Evolutionary conservation across 2,329 filamentous ascomycete species (phyloP).

Genomic region (Aureobasidium vineae): DNA sequence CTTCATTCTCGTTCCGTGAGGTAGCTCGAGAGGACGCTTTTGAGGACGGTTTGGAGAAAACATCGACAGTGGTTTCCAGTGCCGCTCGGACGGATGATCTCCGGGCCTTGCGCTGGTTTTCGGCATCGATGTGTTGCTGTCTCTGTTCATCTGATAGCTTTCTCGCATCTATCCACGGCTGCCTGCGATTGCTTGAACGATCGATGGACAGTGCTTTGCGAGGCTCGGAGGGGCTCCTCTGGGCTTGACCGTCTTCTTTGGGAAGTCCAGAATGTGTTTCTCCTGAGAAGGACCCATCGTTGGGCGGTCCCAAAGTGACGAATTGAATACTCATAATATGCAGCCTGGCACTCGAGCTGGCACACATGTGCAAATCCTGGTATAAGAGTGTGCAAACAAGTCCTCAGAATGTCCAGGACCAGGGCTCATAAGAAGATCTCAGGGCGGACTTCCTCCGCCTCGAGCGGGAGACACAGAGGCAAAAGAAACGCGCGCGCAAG

Average conservation of each 20-base stretch:
- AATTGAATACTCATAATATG: neutral
- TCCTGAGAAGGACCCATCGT: neutral
- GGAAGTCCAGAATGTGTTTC: neutral
- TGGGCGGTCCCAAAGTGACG: neutral
- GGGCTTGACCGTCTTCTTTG: neutral
- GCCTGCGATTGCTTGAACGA: slow-evolving; percentile 12
- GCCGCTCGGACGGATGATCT: slow-evolving; percentile 14
- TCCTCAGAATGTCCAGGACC: neutral
- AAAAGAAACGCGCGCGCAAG: neutral
- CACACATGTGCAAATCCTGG: neutral
- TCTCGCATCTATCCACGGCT: slow-evolving; percentile 22
- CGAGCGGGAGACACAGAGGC: neutral
- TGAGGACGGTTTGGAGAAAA: slow-evolving; percentile 15
- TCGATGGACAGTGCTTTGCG: neutral
- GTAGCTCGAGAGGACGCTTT: neutral
- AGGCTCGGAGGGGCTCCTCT: neutral
- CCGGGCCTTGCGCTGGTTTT: slow-evolving; percentile 8
- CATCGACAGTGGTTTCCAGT: slow-evolving; percentile 1
- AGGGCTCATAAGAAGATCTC: neutral
- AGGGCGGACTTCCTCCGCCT: neutral
- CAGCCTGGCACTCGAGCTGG: neutral
- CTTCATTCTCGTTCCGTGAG: neutral
- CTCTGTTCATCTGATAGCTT: slow-evolving; percentile 19
- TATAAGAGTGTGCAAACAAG: neutral
- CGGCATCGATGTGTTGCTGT: slow-evolving; percentile 19